phyloP scores from a whole-genome alignment of 805 yeast genomes.

The Candida ulmi region DNA sequence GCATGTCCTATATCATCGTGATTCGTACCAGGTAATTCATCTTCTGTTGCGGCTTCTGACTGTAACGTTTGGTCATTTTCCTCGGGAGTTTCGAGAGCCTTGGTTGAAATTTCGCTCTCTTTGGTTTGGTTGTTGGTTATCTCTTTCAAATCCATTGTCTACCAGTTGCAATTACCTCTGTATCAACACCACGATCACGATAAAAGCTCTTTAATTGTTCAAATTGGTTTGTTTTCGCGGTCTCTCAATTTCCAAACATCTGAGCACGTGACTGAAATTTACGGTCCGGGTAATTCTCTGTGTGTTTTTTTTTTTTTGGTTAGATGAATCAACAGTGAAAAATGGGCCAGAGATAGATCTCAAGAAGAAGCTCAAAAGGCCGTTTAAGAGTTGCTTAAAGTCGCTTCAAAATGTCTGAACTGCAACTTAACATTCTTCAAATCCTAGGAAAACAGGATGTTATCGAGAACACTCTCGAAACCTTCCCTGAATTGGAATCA shows the following conservation, averaged over 20 bases:
- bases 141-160: neutral
- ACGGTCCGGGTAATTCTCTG: neutral
- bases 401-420: constrained; percentile 52
- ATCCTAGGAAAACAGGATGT: constrained; percentile 56
- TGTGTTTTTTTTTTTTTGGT: neutral
- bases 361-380: neutral
- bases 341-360: neutral
- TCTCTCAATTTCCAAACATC: too few relatives aligned
- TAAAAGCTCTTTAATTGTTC: too few relatives aligned
- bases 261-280: neutral
- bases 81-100: too few relatives aligned
- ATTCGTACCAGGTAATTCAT: neutral
- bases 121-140: neutral
- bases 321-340: neutral
- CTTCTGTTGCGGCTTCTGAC: neutral
- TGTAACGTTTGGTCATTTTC: too few relatives aligned
- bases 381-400: too few relatives aligned
- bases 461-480: constrained; percentile 62
- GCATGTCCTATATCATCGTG: neutral
- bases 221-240: too few relatives aligned
- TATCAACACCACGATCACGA: too few relatives aligned
- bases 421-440: constrained; percentile 59
- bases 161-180: too few relatives aligned
- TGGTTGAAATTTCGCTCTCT: neutral
- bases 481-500: constrained; percentile 62